Conservation (phyloP, 1,284 basidiomycete genomes). For the Wolfiporia cocos region DNA sequence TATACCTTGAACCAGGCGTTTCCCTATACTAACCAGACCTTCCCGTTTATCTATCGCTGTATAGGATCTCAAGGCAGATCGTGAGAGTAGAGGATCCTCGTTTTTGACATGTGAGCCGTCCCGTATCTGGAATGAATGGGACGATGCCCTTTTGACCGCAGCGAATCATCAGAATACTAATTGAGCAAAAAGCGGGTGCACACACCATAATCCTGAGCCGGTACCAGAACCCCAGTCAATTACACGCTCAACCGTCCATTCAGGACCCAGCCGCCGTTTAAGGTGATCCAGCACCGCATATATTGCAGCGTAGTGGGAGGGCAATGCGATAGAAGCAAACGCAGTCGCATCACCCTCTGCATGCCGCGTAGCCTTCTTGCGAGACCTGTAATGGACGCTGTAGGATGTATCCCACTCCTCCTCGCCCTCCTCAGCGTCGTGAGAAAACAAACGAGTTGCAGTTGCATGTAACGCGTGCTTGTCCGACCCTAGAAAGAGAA, state of each 20-base stretch:
- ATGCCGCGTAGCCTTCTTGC: conserved; percentile 49
- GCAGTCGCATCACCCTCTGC: conserved; percentile 64
- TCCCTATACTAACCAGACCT: conserved; percentile 60
- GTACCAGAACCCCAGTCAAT: conserved; percentile 75
- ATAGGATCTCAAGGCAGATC: conserved; percentile 53
- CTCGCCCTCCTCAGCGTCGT: conserved; percentile 26
- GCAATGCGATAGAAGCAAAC: conserved; percentile 68
- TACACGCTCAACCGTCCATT: conserved; percentile 51
- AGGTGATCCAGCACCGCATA: conserved; percentile 59
- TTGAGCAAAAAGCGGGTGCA: conserved; percentile 3
- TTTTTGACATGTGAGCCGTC: too few relatives aligned
- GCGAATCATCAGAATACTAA: too few relatives aligned
- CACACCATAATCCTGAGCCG: conserved; percentile 71
- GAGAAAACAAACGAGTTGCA: conserved; percentile 61
- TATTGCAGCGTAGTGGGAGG: conserved; percentile 72
- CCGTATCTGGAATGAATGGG: conserved; percentile 58
- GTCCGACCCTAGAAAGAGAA: conserved; percentile 43
- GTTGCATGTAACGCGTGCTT: conserved; percentile 61
- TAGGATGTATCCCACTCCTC: conserved; percentile 48
- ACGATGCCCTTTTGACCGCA: conserved; percentile 45
- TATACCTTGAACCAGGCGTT: conserved; percentile 53
- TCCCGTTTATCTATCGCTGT: conserved; percentile 67
- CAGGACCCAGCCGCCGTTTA: conserved; percentile 52
- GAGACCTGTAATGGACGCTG: conserved; percentile 52
- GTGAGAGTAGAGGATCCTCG: conserved; percentile 32